Evolutionary conservation across 2,329 filamentous ascomycete genomes (phyloP).

Genomic region (Cladorrhinum sp.): DNA sequence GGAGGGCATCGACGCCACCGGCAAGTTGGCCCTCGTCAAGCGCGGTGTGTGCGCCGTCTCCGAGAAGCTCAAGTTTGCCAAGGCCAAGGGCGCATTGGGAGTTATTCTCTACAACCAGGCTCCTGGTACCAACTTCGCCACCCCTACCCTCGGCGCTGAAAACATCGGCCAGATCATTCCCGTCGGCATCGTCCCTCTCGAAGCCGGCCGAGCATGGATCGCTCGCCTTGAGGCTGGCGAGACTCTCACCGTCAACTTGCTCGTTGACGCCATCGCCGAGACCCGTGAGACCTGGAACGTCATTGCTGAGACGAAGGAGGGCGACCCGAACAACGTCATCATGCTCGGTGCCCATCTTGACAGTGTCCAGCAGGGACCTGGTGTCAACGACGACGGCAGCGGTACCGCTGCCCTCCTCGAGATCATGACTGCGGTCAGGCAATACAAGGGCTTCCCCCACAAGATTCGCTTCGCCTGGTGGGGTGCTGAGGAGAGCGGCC

Average conservation of each 20-base stretch:
- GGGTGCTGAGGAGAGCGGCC: slow-evolving; percentile 44
- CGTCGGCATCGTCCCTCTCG: slow-evolving; percentile 29
- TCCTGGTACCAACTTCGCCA: slow-evolving; percentile 36
- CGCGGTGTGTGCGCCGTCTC: slow-evolving; percentile 42
- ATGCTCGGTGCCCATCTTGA: slow-evolving; percentile 44
- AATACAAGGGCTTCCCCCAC: slow-evolving; percentile 37
- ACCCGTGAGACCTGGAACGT: slow-evolving; percentile 42
- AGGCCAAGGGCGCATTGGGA: slow-evolving; percentile 40
- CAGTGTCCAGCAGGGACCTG: slow-evolving; percentile 42
- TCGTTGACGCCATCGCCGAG: slow-evolving; percentile 39
- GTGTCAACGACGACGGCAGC: slow-evolving; percentile 47
- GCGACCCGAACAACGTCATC: slow-evolving; percentile 41
- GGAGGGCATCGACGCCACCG: slow-evolving; percentile 42
- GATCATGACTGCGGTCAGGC: slow-evolving; percentile 27
- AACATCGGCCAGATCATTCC: slow-evolving; percentile 27
- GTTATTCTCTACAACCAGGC: slow-evolving; percentile 62
- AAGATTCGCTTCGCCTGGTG: slow-evolving; percentile 44
- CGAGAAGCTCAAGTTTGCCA: slow-evolving; percentile 44
- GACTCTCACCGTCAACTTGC: slow-evolving; percentile 30
- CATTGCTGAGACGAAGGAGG: slow-evolving; percentile 43
- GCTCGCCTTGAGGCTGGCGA: slow-evolving; percentile 34
- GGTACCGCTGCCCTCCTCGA: slow-evolving; percentile 41
- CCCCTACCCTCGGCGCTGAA: slow-evolving; percentile 47
- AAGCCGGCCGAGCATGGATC: slow-evolving; percentile 29
- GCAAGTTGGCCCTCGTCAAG: slow-evolving; percentile 46